Evolutionary conservation across 139 green algal genomes (phyloP), one percentile per base, ranked within the genome.

Genomic region (Microglena sp.): DNA sequence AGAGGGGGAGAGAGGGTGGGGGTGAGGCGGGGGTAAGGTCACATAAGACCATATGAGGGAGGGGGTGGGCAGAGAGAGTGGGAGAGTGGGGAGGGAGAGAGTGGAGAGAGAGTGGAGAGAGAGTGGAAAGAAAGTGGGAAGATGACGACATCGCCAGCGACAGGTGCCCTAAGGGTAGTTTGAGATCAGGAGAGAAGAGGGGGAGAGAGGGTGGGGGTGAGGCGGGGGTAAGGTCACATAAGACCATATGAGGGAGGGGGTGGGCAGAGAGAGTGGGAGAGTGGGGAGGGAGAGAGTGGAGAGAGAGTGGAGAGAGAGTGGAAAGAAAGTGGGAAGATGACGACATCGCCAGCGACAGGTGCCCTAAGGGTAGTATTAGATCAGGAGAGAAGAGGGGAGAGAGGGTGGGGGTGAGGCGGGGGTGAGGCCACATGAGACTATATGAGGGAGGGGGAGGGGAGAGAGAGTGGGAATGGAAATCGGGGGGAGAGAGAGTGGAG

Each of bases 71-170:
- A n/a, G n/a, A n/a, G n/a, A n/a, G n/a, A n/a, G n/a, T n/a, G n/a
- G n/a, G n/a, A n/a, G n/a, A n/a, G n/a, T n/a, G n/a, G n/a, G n/a
- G 8, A 46, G 8, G 8, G 40, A 28, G 46, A 58, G 46, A 8
- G 46, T 28, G 5, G 46, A 8, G 46, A 8, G 46, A 58, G 46
- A 8, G 46, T 28, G 22, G 40, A 50, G 40, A 50, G 40, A 50
- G 40, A 50, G 40, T 24, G 40, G 15, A 24, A 18, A 50, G 55
- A 7, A 62, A n/a, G n/a, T n/a, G n/a, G 82, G 81, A 99, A 99
- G 54, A 97, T 99, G 22, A 99, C 75, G 2, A 99, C 81, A 60
- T 99, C 94, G 0, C 88, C 90, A 2, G 79, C 61, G 0, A 67
- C n/a, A 0, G 90, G 88, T 7, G 68, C 45, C 67, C 83, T 88